Base-by-base conservation (phyloP, 768 basidiomycete genomes). In the Boletus subcaerulescens region DNA sequence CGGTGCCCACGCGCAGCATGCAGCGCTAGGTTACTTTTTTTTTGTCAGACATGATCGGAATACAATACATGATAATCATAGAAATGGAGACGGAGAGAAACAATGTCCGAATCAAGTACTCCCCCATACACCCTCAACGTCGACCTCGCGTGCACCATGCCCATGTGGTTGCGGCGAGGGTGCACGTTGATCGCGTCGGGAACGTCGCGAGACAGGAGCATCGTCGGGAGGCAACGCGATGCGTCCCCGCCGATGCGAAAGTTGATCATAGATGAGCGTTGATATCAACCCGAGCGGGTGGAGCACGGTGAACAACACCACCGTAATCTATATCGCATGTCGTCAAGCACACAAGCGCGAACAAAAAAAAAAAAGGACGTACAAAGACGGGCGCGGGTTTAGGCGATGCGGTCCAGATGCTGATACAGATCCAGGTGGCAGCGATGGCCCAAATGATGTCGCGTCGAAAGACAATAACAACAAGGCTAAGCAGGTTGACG, bases 391-490 rank as follows among this genome's bases (percentile, higher is more conserved):
- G 76, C 8, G 75, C 74, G 0, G 88, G 83, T 57, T 90, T 90
- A 0, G 85, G 86, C 26, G 74, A 64, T 4, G 75, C 72, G 22
- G 71, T 68, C 84, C 85, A 89, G 5, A 91, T 72, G 59, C 83
- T 82, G 20, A 85, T 74, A 55, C 83, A 83, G 20, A 88, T 77
- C 89, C 89, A 92, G 0, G 82, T 84, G 0, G 87, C 84, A 1
- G 86, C 86, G 14, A 85, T 75, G 35, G 84, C 83, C 87, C 87
- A 91, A 0, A 91, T 85, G 46, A 91, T 70, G 61, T 92, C 91
- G 3, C 80, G 73, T 1, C 84, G 74, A 1, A 80, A n/a, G 3
- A 78, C 61, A 36, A 90, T 68, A 31, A 88, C 78, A 35, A 84
- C 33, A 0, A 89, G 61, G 3, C 81, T 81, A 55, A 82, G 52